phyloP scores from a whole-genome alignment of 2,329 filamentous ascomycete species.

The Apiospora pterosperma region DNA sequence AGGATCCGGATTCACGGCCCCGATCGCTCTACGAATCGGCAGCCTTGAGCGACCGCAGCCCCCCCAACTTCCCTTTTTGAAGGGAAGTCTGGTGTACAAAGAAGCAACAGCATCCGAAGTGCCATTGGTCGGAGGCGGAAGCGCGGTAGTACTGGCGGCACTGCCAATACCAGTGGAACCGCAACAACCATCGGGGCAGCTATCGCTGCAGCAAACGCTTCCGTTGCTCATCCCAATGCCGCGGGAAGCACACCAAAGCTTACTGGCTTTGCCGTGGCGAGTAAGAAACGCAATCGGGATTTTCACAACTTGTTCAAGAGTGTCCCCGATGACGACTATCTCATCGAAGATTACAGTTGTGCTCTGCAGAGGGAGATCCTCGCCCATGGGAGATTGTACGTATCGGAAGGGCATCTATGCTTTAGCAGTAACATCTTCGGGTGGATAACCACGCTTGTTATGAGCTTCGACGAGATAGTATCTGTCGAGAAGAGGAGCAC shows the following conservation, averaged over 20 bases:
- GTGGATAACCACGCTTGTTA: conserved; percentile 95
- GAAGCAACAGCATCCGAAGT: conserved; percentile 67
- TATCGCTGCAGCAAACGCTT: conserved; percentile 66
- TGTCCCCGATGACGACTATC: conserved; percentile 94
- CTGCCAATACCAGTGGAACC: conserved; percentile 50
- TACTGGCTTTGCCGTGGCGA: conserved; percentile 93
- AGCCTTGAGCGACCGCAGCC: conserved; percentile 56
- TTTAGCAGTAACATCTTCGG: conserved; percentile 99
- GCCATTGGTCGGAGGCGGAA: conserved; percentile 62
- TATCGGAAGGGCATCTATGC: conserved; percentile 95
- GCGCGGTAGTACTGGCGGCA: conserved; percentile 76
- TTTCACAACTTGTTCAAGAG: conserved; percentile 94
- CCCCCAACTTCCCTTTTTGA: conserved; percentile 64
- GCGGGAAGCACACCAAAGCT: conserved; percentile 66
- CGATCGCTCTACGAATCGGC: conserved; percentile 49
- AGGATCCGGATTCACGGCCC: conserved; percentile 39
- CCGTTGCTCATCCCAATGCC: conserved; percentile 61
- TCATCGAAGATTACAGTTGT: conserved; percentile 98
- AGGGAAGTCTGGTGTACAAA: conserved; percentile 56
- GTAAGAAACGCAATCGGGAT: conserved; percentile 92
- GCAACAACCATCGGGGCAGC: conserved; percentile 68
- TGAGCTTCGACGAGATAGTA: conserved; percentile 97
- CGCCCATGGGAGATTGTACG: conserved; percentile 87
- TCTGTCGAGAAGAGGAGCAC: conserved; percentile 97
- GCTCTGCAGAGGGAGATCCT: conserved; percentile 94